Evolutionary conservation across 2,329 filamentous ascomycete genomes (phyloP), one percentile per base, ranked within the genome.

Genomic region (Helotiales sp.): DNA sequence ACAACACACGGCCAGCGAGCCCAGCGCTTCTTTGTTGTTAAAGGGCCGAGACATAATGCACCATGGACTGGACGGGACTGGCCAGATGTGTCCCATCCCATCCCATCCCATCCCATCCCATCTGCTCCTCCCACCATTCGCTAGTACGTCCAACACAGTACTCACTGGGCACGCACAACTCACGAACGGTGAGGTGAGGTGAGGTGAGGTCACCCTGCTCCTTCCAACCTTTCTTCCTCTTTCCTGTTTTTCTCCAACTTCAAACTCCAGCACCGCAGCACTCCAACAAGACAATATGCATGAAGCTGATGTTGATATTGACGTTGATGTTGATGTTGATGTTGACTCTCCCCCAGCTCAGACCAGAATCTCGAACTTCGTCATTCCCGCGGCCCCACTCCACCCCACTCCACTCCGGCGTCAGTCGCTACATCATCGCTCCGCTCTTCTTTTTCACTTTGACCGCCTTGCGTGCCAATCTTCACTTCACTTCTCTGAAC

Each of bases 351-450:
- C 10, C 37, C 11, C 37, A 10, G 22, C 10, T 22, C 22, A 26
- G 32, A 11, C 52, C 54, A 22, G 20, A 17, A 22, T 32, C 52
- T 34, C 22, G n/a, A 13, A n/a, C 40, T 45, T 37, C 30, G 22
- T 22, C 30, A 22, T 22, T 34, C 30, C 30, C 50, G 50, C 17
- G 50, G 50, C 28, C 52, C 52, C 52, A 22, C 30, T 10, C 40
- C 40, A n/a, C n/a, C n/a, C n/a, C n/a, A n/a, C n/a, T n/a, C n/a
- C n/a, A n/a, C n/a, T n/a, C n/a, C n/a, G n/a, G n/a, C n/a, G n/a
- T n/a, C n/a, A n/a, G 17, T 6, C 40, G n/a, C 30, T 34, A 22
- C 54, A 57, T 57, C 54, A 57, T 57, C 54, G 54, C 10, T 37
- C 32, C 20, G 11, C 15, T 20, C 13, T n/a, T n/a, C n/a, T n/a